Conservation (phyloP, 768 basidiomycete genomes). For the Trametes cubensis region DNA sequence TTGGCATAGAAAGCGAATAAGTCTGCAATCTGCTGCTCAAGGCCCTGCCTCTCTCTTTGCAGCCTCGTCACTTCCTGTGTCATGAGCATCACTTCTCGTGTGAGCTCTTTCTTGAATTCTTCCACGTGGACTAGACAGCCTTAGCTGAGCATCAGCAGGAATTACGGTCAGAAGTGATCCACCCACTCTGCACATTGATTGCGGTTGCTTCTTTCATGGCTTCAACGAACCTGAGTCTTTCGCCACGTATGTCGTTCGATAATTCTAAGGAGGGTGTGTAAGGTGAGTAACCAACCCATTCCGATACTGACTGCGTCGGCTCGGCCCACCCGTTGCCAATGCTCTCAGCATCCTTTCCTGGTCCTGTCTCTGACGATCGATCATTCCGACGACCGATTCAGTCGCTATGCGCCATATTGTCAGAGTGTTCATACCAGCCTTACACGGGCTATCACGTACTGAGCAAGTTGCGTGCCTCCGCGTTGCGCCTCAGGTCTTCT, state of each 20-base stretch:
- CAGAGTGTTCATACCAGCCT: background rate
- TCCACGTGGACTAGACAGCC: slow-evolving; percentile 70
- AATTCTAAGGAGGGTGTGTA: slow-evolving; percentile 52
- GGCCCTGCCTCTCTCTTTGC: slow-evolving; percentile 62
- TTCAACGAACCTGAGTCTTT: slow-evolving; percentile 84
- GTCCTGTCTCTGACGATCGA: slow-evolving; percentile 71
- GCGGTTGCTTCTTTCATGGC: slow-evolving; percentile 94
- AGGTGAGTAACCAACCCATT: too few species aligned
- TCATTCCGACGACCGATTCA: slow-evolving; percentile 58
- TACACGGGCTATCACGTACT: slow-evolving; percentile 30
- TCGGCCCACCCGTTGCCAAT: slow-evolving; percentile 71
- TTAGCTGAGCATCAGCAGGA: slow-evolving; percentile 19
- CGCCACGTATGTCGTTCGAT: slow-evolving; percentile 82
- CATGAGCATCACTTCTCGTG: slow-evolving; percentile 72
- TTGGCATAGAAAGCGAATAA: slow-evolving; percentile 73
- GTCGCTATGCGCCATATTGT: slow-evolving; percentile 42
- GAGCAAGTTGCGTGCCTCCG: slow-evolving; percentile 45
- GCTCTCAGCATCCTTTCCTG: slow-evolving; percentile 71
- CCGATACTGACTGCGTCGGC: slow-evolving; percentile 39
- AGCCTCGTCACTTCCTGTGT: slow-evolving; percentile 72
- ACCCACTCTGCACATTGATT: slow-evolving; percentile 76
- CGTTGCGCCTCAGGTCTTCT: slow-evolving; percentile 42
- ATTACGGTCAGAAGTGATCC: background rate
- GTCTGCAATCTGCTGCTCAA: slow-evolving; percentile 74
- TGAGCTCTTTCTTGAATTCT: slow-evolving; percentile 82